Percentiles rank a stretch among this genome's conserved stretches.
These are phyloP conservation scores for Phytophthora cajani DNA, from an alignment of 352 stramenopile genomes.

Conservation along the genomic window DNA sequence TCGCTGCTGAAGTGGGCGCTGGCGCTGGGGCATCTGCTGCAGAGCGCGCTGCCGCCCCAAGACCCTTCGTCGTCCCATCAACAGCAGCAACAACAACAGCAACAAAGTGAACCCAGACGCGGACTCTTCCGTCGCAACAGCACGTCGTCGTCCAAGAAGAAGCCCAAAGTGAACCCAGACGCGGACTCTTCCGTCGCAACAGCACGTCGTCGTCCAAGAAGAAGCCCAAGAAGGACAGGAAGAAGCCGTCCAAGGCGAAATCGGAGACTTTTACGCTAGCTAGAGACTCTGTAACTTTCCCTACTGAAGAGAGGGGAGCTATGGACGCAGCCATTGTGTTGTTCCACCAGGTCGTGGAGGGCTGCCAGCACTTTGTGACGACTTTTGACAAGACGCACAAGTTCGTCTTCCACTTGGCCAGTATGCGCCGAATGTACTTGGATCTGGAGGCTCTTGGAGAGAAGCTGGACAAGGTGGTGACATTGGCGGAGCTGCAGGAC, in stretches of 20 bases:
- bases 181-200: conserved; percentile 14
- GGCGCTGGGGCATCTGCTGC: background rate
- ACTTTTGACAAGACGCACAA: conserved; percentile 28
- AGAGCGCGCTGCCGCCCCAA: background rate
- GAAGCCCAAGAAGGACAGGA: background rate
- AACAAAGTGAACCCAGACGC: background rate
- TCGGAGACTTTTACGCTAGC: conserved; percentile 4
- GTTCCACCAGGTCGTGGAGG: conserved; percentile 17
- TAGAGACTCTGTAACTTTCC: background rate
- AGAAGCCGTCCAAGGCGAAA: background rate
- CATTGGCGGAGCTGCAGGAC: background rate
- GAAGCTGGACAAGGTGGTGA: conserved; percentile 18
- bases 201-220: conserved; percentile 20
- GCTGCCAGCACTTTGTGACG: conserved; percentile 1
- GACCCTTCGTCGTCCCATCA: too few species aligned
- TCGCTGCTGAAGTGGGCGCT: background rate
- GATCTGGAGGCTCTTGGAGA: conserved; percentile 9
- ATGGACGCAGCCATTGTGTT: background rate
- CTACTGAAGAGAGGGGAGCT: background rate
- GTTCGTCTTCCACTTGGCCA: conserved; percentile 34
- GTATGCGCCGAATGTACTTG: conserved; percentile 29
- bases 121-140: conserved; percentile 20
- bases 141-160: conserved; percentile 17
- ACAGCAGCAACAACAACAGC: too few species aligned
- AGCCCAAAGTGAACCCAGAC: background rate